A percentile compares a stretch with the other conserved stretches of the same genome.
Evolutionary conservation across 108 stramenopile species (phyloP).

Genomic region (Nitzschia sp.): DNA sequence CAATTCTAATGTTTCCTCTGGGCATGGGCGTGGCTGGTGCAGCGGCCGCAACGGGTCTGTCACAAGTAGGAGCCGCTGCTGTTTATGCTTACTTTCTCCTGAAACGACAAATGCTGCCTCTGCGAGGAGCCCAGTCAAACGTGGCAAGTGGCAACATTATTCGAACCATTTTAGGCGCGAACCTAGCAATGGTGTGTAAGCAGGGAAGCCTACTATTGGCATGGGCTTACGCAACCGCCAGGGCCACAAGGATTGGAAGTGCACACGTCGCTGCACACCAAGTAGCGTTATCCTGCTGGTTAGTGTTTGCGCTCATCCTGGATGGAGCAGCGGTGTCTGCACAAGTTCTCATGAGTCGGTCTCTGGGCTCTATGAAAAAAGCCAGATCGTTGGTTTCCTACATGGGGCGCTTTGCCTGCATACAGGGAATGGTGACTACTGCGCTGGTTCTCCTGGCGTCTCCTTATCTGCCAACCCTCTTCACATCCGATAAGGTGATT

Average conservation of each 20-base stretch:
- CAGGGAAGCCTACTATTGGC: conserved; percentile 55
- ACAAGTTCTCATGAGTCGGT: conserved; percentile 57
- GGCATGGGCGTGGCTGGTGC: conserved; percentile 69
- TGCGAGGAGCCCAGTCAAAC: neutral
- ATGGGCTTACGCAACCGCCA: conserved; percentile 63
- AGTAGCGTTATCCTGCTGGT: conserved; percentile 58
- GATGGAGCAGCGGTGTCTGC: conserved; percentile 62
- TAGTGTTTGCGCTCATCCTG: conserved; percentile 58
- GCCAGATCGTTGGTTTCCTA: conserved; percentile 46
- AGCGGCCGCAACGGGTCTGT: conserved; percentile 73
- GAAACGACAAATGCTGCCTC: conserved; percentile 44
- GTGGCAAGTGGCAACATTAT: neutral
- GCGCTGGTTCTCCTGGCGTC: conserved; percentile 15
- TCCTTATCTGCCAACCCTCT: conserved; percentile 32
- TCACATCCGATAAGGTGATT: conserved; percentile 45
- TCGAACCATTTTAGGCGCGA: conserved; percentile 50
- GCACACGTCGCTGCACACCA: conserved; percentile 71
- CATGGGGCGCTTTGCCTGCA: conserved; percentile 50
- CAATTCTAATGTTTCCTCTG: conserved; percentile 74
- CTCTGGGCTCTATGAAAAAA: conserved; percentile 1
- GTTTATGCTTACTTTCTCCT: conserved; percentile 41
- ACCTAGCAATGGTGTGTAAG: conserved; percentile 57
- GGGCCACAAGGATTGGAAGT: conserved; percentile 56
- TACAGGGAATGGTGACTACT: conserved; percentile 49
- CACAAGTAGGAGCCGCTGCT: conserved; percentile 49